phyloP scores from a whole-genome alignment of 352 stramenopile species.

The Phytophthora podocarpi region DNA sequence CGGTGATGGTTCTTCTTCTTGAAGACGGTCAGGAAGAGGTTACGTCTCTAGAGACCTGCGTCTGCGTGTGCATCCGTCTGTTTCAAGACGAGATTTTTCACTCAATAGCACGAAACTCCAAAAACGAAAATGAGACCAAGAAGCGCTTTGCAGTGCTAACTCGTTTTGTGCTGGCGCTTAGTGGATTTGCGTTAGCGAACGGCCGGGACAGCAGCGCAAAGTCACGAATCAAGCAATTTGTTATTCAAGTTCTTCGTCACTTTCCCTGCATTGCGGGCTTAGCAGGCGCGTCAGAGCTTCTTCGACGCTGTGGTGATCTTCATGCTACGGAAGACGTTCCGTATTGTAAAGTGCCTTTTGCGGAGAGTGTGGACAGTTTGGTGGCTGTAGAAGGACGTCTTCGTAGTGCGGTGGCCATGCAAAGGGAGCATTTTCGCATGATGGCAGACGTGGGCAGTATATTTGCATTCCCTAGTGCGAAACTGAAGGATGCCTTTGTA shows the following conservation, averaged over 20 bases:
- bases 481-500: conserved; percentile 45
- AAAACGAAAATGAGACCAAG: not conserved
- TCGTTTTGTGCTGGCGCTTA: conserved; percentile 40
- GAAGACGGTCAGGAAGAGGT: conserved; percentile 20
- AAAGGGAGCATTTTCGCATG: conserved; percentile 57
- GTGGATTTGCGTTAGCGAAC: conserved; percentile 37
- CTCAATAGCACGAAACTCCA: conserved; percentile 8
- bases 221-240: conserved; percentile 36
- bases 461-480: conserved; percentile 45
- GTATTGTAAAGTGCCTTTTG: conserved; percentile 11
- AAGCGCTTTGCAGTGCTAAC: conserved; percentile 39
- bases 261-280: conserved; percentile 36
- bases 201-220: conserved; percentile 20
- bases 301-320: conserved; percentile 20
- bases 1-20: conserved; percentile 37
- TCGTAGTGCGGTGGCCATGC: conserved; percentile 27
- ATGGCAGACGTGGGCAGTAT: conserved; percentile 54
- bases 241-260: conserved; percentile 34
- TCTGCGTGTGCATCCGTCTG: conserved; percentile 45
- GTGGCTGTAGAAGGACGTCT: conserved; percentile 29
- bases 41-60: conserved; percentile 38
- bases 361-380: conserved; percentile 22
- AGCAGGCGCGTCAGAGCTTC: conserved; percentile 20
- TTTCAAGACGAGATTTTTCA: conserved; percentile 65
- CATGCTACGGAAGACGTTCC: not conserved